phyloP scores from a whole-genome alignment of 305 asterid genomes.

The Plantago lanceolata region DNA sequence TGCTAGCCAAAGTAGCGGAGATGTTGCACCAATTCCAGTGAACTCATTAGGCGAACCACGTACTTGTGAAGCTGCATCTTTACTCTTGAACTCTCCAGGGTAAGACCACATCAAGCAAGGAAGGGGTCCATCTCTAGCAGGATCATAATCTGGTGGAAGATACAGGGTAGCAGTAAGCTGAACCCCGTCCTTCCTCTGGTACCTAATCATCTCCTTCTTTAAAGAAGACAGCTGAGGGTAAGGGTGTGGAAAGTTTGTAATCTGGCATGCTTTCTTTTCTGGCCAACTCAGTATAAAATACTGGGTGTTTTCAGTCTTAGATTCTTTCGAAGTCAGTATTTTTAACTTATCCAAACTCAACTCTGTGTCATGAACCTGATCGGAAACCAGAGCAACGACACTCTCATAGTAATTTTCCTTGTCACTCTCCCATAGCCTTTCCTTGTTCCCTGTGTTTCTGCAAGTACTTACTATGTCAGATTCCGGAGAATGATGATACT shows the following conservation, averaged over 20 bases:
- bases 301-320: conserved; percentile 92
- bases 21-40: conserved; percentile 91
- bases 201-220: conserved; percentile 93
- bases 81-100: conserved; percentile 98
- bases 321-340: conserved; percentile 81
- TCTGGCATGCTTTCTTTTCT: conserved; percentile 69
- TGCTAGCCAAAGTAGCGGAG: conserved; percentile 95
- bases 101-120: conserved; percentile 99
- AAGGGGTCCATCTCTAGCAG: conserved; percentile 85
- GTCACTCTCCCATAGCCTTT: conserved; percentile 96
- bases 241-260: conserved; percentile 94
- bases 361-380: conserved; percentile 63
- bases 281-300: conserved; percentile 80
- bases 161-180: conserved; percentile 91
- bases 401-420: conserved; percentile 78
- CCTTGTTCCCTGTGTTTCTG: conserved; percentile 91
- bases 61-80: conserved; percentile 97
- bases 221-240: conserved; percentile 87
- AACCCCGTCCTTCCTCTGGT: conserved; percentile 90
- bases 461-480: conserved; percentile 43
- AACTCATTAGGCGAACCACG: conserved; percentile 98
- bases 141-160: conserved; percentile 91
- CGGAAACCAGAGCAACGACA: conserved; percentile 82
- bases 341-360: conserved; percentile 50
- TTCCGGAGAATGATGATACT: conserved; percentile 28